Conservation (phyloP, 441 rosid genomes). For the Eutrema salsugineum region DNA sequence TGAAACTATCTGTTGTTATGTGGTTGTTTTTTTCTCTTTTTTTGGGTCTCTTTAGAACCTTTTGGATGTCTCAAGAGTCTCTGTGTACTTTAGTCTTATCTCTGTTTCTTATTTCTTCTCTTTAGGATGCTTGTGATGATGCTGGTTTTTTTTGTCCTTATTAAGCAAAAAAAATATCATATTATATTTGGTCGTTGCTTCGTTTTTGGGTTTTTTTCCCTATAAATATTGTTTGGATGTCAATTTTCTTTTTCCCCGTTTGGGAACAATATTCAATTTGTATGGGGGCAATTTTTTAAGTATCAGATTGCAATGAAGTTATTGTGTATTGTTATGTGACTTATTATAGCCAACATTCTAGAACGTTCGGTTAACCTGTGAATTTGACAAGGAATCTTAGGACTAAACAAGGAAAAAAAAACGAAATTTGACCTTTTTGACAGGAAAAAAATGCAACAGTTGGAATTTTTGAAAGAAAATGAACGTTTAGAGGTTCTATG, state of each 20-base stretch:
- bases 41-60: conserved; percentile 1
- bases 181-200: conserved; percentile 20
- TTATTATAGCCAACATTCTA: neutral
- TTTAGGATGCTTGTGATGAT: conserved; percentile 31
- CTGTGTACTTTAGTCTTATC: conserved; percentile 20
- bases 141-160: conserved; percentile 10
- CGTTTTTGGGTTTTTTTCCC: neutral
- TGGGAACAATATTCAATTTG: neutral
- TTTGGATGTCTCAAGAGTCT: conserved; percentile 8
- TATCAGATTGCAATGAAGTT: neutral
- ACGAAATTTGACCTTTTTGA: too few species aligned
- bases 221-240: conserved; percentile 1
- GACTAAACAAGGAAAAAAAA: too few species aligned
- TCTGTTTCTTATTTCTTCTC: conserved; percentile 5
- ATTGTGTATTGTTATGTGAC: neutral
- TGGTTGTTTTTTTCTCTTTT: conserved; percentile 2
- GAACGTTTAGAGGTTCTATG: neutral
- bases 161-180: conserved; percentile 15
- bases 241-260: neutral
- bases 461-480: neutral
- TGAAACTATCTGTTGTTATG: conserved; percentile 28
- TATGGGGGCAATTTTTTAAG: neutral
- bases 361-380: too few species aligned
- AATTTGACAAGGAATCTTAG: too few species aligned
- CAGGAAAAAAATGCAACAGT: too few species aligned